Evolutionary conservation across 805 yeast genomes (phyloP).

Genomic region (Tetrapisispora phaffii): DNA sequence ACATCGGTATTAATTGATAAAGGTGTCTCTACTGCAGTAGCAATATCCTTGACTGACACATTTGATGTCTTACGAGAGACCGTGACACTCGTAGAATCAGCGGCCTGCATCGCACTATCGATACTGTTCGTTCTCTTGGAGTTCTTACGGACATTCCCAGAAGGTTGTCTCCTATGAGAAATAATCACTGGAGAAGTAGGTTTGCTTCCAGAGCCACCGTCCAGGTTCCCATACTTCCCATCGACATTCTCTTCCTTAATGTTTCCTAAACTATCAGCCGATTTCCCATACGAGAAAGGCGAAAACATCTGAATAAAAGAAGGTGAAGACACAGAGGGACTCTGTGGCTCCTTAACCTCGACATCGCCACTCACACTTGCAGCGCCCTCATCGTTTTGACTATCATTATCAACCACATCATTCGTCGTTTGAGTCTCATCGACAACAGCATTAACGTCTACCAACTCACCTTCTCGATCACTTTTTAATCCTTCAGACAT

Average conservation of each 20-base stretch:
- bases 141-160: slow-evolving; percentile 6
- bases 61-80: slow-evolving; percentile 2
- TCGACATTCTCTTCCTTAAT: neutral
- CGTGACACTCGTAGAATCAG: neutral
- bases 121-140: slow-evolving; percentile 8
- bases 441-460: neutral
- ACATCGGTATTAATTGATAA: neutral
- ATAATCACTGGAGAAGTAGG: slow-evolving; percentile 21
- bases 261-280: neutral
- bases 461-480: neutral
- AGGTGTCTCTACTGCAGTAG: neutral
- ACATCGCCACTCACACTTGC: neutral
- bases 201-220: neutral
- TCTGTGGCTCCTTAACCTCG: neutral
- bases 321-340: slow-evolving; percentile 1
- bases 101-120: neutral
- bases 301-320: slow-evolving; percentile 3
- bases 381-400: neutral
- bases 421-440: neutral
- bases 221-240: neutral
- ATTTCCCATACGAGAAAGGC: slow-evolving; percentile 1
- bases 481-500: neutral
- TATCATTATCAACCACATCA: neutral
- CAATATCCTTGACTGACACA: neutral
- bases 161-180: slow-evolving; percentile 24